Evolutionary conservation across 106 monocot species (phyloP).

Genomic region (Triglochin maritima): DNA sequence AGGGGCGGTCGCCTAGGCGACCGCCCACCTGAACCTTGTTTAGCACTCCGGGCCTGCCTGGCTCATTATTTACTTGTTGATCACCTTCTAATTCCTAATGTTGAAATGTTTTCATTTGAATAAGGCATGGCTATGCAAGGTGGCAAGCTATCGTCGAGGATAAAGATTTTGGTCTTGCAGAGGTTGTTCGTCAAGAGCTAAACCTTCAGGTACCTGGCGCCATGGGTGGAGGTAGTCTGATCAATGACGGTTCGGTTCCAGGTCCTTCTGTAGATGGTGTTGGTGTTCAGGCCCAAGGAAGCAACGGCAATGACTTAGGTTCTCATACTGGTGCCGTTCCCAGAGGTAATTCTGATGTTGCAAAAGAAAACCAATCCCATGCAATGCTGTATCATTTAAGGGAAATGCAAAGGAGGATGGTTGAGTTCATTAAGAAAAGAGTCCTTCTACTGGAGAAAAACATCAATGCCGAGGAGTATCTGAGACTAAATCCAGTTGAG

Average conservation of each 20-base stretch:
- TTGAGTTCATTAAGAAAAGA: slow-evolving; percentile 82
- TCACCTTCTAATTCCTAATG: not conserved
- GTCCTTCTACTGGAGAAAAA: slow-evolving; percentile 79
- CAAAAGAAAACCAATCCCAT: slow-evolving; percentile 28
- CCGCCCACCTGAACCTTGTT: too few relatives aligned
- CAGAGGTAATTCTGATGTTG: slow-evolving; percentile 39
- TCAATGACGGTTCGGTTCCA: slow-evolving; percentile 25
- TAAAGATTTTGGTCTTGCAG: slow-evolving; percentile 63
- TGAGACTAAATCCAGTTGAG: slow-evolving; percentile 32
- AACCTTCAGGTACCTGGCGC: slow-evolving; percentile 44
- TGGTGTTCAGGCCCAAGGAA: not conserved
- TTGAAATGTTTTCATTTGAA: not conserved
- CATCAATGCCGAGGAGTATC: slow-evolving; percentile 54
- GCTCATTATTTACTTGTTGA: too few relatives aligned
- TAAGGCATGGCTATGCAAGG: slow-evolving; percentile 94
- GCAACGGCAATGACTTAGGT: slow-evolving; percentile 5
- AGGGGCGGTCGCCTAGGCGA: too few relatives aligned
- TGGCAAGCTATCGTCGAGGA: slow-evolving; percentile 92
- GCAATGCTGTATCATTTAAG: slow-evolving; percentile 38
- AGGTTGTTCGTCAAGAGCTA: slow-evolving; percentile 63
- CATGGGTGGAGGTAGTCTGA: slow-evolving; percentile 10
- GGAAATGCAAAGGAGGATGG: slow-evolving; percentile 76
- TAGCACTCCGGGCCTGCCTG: too few relatives aligned
- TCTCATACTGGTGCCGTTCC: slow-evolving; percentile 8
- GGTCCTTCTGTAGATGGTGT: slow-evolving; percentile 26